These are phyloP conservation scores for Coemansia sp. DNA, from an alignment of 192 early-diverging fungal species.

Conservation along the genomic window DNA sequence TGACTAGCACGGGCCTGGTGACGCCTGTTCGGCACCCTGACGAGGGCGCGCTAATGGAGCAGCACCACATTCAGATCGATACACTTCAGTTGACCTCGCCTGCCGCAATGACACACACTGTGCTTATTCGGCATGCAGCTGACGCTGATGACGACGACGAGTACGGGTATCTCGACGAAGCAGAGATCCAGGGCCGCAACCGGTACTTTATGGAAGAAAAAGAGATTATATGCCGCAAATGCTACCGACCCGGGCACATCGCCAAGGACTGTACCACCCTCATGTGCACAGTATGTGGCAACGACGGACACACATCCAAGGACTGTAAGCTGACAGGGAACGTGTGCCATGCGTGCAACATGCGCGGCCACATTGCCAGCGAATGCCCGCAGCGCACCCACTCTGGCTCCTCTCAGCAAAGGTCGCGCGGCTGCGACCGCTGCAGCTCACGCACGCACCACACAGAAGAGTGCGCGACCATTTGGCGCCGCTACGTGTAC, in stretches of 20 bases:
- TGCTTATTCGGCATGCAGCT: not conserved
- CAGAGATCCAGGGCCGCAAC: conserved; percentile 47
- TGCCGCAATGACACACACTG: not conserved
- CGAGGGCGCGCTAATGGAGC: conserved; percentile 12
- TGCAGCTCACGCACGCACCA: conserved; percentile 29
- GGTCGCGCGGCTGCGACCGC: conserved; percentile 14
- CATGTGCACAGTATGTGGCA: conserved; percentile 35
- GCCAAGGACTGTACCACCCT: conserved; percentile 42
- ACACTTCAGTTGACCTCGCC: conserved; percentile 9
- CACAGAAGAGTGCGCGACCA: conserved; percentile 41
- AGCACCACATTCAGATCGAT: conserved; percentile 32
- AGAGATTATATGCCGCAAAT: conserved; percentile 34
- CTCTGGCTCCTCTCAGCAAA: not conserved
- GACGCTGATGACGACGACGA: conserved; percentile 22
- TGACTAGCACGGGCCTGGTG: conserved; percentile 15
- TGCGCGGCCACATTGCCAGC: conserved; percentile 39
- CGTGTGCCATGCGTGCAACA: conserved; percentile 48
- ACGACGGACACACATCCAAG: conserved; percentile 31
- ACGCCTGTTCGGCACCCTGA: conserved; percentile 5
- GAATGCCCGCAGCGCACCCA: conserved; percentile 30
- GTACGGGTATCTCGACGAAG: conserved; percentile 50
- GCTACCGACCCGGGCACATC: conserved; percentile 34
- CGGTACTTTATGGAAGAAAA: conserved; percentile 54
- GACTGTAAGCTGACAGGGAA: conserved; percentile 39
- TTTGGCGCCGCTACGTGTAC: conserved; percentile 50